Conservation (phyloP, 2,329 filamentous ascomycete genomes). For the Paraphoma sp. region DNA sequence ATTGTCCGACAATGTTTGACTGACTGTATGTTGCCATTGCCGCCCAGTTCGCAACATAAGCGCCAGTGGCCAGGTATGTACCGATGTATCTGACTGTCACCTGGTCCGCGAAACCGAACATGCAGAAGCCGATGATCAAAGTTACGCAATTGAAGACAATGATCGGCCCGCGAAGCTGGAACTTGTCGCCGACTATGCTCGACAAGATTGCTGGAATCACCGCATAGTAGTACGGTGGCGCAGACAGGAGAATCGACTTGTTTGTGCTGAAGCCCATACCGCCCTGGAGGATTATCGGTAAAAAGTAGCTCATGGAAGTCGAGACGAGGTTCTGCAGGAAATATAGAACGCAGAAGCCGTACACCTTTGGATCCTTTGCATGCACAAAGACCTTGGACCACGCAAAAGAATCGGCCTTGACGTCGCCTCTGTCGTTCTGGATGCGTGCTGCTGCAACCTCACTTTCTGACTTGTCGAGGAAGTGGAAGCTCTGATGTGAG, state of each 20-base stretch:
- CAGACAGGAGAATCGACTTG: conserved; percentile 65
- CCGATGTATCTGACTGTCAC: conserved; percentile 69
- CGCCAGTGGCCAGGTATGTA: conserved; percentile 70
- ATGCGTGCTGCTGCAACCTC: conserved; percentile 65
- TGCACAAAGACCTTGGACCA: conserved; percentile 63
- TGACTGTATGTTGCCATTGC: conserved; percentile 64
- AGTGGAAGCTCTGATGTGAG: conserved; percentile 62
- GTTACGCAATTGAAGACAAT: conserved; percentile 70
- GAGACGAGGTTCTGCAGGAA: conserved; percentile 73
- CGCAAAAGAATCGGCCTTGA: conserved; percentile 62
- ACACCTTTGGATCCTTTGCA: conserved; percentile 67
- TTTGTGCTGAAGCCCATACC: conserved; percentile 55
- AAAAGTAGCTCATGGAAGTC: conserved; percentile 69
- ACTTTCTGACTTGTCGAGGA: conserved; percentile 64
- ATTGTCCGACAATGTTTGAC: conserved; percentile 61
- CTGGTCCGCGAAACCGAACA: conserved; percentile 67
- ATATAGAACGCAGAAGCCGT: conserved; percentile 69
- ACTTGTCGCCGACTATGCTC: conserved; percentile 67
- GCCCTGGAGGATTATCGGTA: conserved; percentile 64
- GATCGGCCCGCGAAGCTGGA: conserved; percentile 65
- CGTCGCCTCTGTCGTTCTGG: conserved; percentile 66
- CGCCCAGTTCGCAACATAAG: conserved; percentile 74
- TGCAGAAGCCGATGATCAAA: conserved; percentile 68
- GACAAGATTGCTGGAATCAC: conserved; percentile 69
- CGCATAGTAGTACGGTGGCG: conserved; percentile 72